A percentile compares a stretch with the other conserved stretches of the same genome.
phyloP scores from a whole-genome alignment of 257 asterid species.

The Gynochthodes officinalis region DNA sequence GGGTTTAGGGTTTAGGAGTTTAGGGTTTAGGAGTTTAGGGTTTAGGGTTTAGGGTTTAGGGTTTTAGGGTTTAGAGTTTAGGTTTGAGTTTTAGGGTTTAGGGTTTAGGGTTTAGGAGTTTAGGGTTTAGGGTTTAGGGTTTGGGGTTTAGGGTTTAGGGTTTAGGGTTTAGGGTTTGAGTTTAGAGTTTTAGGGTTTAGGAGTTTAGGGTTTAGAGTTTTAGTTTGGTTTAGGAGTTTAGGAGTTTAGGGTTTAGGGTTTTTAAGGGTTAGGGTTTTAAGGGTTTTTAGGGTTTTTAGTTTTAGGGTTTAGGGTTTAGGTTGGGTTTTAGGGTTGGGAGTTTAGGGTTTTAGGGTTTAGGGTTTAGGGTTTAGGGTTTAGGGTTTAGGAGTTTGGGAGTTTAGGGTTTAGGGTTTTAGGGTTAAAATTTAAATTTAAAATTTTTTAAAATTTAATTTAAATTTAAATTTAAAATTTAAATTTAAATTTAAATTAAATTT shows the following conservation, averaged over 20 bases:
- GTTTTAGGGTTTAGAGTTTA: conserved; percentile 5
- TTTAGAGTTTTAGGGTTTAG: conserved; percentile 6
- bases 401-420: too few species aligned
- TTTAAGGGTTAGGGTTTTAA: conserved; percentile 8
- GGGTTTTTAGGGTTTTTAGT: conserved; percentile 5
- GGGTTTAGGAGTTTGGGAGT: too few species aligned
- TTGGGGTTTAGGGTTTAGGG: conserved; percentile 2
- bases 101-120: conserved; percentile 12
- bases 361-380: conserved; percentile 11
- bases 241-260: conserved; percentile 10
- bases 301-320: conserved; percentile 1
- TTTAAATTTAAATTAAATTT: too few species aligned
- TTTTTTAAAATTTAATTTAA: too few species aligned
- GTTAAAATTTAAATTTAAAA: too few species aligned
- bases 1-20: conserved; percentile 3
- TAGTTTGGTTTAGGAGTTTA: conserved; percentile 1
- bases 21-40: conserved; percentile 9
- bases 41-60: conserved; percentile 2
- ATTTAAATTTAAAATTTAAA: too few species aligned
- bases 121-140: background rate
- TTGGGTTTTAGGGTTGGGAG: conserved; percentile 9
- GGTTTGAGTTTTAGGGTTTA: conserved; percentile 14
- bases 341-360: conserved; percentile 9
- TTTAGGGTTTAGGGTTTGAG: background rate
- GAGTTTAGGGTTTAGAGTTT: background rate